Percentiles rank a stretch among this genome's conserved stretches.
phyloP scores from a whole-genome alignment of 495 filamentous ascomycete genomes.

The Hypoxylon subgilvum region DNA sequence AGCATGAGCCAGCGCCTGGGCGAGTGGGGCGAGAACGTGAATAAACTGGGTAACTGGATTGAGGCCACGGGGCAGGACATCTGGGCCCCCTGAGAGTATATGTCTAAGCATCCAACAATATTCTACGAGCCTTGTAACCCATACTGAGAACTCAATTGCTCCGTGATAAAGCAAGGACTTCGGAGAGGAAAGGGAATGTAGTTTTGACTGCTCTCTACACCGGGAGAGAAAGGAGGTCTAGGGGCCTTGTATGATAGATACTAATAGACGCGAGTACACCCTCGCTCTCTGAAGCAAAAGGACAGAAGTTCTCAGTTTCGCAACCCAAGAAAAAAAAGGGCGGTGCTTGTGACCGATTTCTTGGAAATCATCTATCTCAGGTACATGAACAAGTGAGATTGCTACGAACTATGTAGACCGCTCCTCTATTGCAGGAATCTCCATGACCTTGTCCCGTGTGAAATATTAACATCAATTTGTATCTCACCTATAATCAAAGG shows the following conservation, averaged over 20 bases:
- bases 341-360: no score
- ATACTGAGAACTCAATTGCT: background rate
- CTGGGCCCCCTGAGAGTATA: conserved; percentile 72
- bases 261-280: conserved; percentile 16
- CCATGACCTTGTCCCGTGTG: no score
- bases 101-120: background rate
- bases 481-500: no score
- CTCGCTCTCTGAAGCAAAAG: no score
- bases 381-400: no score
- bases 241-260: conserved; percentile 33
- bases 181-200: background rate
- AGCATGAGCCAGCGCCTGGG: conserved; percentile 85
- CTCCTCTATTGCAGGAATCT: no score
- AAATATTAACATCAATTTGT: no score
- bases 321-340: background rate
- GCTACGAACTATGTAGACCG: no score
- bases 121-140: no score
- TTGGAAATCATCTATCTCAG: no score
- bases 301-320: background rate
- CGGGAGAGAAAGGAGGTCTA: background rate
- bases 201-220: background rate
- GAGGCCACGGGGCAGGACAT: conserved; percentile 87
- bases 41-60: conserved; percentile 93
- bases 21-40: conserved; percentile 95
- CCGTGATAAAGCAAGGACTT: conserved; percentile 5